phyloP scores from a whole-genome alignment of 106 monocot species.

The Alisma plantagoaquatica region DNA sequence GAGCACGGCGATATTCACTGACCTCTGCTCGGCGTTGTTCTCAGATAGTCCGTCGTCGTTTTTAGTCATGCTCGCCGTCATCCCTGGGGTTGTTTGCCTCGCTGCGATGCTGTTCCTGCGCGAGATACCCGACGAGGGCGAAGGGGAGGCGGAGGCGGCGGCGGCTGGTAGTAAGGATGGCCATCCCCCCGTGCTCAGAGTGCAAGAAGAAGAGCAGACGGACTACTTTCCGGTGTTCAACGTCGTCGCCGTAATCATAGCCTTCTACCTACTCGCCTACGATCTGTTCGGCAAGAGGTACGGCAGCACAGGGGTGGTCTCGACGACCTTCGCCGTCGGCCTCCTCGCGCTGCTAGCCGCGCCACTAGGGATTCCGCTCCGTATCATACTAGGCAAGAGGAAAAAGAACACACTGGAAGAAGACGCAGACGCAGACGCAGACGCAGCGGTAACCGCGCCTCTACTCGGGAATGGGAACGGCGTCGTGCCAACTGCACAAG shows the following conservation, averaged over 20 bases:
- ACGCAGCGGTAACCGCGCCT: not conserved
- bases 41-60: conserved; percentile 52
- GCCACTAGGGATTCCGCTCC: conserved; percentile 47
- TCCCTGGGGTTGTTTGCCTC: too few relatives aligned
- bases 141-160: too few relatives aligned
- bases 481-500: not conserved
- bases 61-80: too few relatives aligned
- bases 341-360: conserved; percentile 44
- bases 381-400: too few relatives aligned
- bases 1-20: conserved; percentile 97
- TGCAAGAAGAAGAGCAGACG: too few relatives aligned
- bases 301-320: conserved; percentile 29
- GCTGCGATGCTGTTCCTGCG: too few relatives aligned
- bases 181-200: too few relatives aligned
- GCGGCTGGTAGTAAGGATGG: too few relatives aligned
- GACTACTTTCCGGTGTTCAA: too few relatives aligned
- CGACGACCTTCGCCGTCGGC: conserved; percentile 29
- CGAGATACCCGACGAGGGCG: too few relatives aligned
- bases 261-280: too few relatives aligned
- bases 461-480: conserved; percentile 1
- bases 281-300: conserved; percentile 6
- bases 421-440: conserved; percentile 9
- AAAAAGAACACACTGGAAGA: conserved; percentile 15
- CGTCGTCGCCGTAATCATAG: too few relatives aligned
- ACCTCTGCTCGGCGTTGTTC: conserved; percentile 80